Percentiles rank a stretch among this genome's conserved stretches.
Conservation (phyloP, 306 rosid species). For the Inga laurina region DNA sequence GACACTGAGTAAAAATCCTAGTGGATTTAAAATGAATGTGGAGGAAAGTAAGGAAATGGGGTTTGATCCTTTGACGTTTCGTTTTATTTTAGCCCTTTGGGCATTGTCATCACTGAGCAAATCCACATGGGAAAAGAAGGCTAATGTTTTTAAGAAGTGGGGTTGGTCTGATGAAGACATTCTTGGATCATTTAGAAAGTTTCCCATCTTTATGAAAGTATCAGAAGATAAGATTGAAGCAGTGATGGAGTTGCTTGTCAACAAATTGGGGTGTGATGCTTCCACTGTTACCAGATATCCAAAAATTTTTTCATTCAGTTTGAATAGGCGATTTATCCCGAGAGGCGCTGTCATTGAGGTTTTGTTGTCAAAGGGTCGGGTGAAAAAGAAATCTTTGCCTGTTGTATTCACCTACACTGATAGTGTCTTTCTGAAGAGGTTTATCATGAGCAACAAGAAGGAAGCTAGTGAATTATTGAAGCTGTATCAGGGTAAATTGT, state of each 20-base stretch:
- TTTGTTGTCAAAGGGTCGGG: constrained; percentile 28
- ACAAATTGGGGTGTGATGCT: constrained; percentile 31
- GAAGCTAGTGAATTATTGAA: neutral
- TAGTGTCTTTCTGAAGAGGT: neutral
- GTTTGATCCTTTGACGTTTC: neutral
- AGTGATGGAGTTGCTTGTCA: constrained; percentile 37
- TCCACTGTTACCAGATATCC: constrained; percentile 14
- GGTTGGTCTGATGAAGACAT: neutral
- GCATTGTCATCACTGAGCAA: neutral
- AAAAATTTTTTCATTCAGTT: neutral
- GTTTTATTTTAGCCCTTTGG: neutral
- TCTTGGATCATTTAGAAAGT: neutral
- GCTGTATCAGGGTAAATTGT: constrained; percentile 3
- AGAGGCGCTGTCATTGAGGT: constrained; percentile 36
- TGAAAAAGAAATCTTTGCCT: neutral
- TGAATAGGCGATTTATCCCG: constrained; percentile 32
- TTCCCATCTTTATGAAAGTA: neutral
- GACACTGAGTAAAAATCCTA: neutral
- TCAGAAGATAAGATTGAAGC: constrained; percentile 36
- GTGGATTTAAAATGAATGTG: constrained; percentile 19
- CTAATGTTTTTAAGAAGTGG: neutral
- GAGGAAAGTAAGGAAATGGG: constrained; percentile 23
- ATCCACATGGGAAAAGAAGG: neutral
- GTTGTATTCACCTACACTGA: constrained; percentile 9
- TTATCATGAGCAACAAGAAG: constrained; percentile 23